Evolutionary conservation across 176 grass and related monocot species (phyloP), one percentile per base, ranked within the genome.

Genomic region (Oryza glaberrima): DNA sequence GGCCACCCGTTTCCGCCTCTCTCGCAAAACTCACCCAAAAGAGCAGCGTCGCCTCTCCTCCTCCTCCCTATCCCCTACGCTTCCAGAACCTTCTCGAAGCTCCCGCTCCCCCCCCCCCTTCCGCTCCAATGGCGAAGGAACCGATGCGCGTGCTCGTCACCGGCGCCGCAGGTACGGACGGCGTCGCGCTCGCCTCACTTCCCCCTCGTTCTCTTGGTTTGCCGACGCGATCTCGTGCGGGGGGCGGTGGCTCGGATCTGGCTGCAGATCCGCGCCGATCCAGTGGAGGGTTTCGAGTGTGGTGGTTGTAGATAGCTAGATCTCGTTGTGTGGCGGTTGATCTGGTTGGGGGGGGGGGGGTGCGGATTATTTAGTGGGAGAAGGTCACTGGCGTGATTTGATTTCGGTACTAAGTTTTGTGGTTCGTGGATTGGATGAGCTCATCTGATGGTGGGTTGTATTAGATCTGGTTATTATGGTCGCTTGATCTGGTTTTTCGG

Each of bases 71-170:
- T 66, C 26, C 13, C 7, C 44, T 3, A 7, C 44, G 36, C 63
- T 35, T 88, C 44, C 44, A 73, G 80, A 79, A 79, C 75, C 75
- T 65, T 87, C 76, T 9, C 46, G 77, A 87, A 81, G 65, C 77
- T 75, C 46, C 7, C 25, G 40, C 10, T 10, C 30, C 82, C 7
- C 25, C 19, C 70, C 3, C 25, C 19, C 51, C 7, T 15, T 14
- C 70, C 16, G 69, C 70, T 76, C 65, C 86, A 76, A 96, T 96
- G 94, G 94, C 94, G 80, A 98, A 95, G 89, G 93, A 98, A 79
- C 91, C 96, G 38, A 72, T 98, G 85, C 89, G 93, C 77, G 96
- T 98, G 86, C 96, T 98, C 83, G 96, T 98, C 81, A 98, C 96
- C 60, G 96, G 93, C 34, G 96, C 96, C 83, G 93, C 96, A 95